Base-by-base conservation (phyloP, 371 early-diverging fungal species). In the Encephalitozoon romaleae region DNA sequence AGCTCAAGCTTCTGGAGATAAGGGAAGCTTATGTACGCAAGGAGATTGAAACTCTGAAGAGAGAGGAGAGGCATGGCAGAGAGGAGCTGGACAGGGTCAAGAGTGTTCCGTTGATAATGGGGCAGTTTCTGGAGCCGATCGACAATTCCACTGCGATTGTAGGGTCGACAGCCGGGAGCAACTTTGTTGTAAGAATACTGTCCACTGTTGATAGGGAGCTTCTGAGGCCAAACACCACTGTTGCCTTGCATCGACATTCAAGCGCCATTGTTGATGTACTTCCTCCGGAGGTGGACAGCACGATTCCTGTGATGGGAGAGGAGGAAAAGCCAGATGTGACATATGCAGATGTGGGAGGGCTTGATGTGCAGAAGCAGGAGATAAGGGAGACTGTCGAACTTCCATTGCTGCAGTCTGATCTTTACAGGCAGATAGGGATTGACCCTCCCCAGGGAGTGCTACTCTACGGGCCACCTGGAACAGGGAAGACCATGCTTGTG, bases 21-120 rank as follows among this genome's bases (percentile, higher is more conserved):
- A 94, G 96, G 87, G 97, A 96, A 84, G 95, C 95, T 83, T 97
- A 96, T 86, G 94, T 97, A 84, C 93, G 93, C 87, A 95, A 96
- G 85, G 87, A 96, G 84, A 93, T 95, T 85, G 92, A 92, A 86
- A 93, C 94, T 84, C 83, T 99, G 75, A 94, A 96, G 85, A 88
- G 92, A 67, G 98, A 97, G 83, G 88, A 97, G 70, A 84, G 93
- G 32, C 69, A 81, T 88, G 82, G 85, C 34, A 93, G 94, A 84
- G 95, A 95, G 79, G 96, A 98, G 85, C 96, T 99, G 15, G 94
- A 96, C 86, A 88, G 98, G 71, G 96, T 99, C 80, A 91, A 93
- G 84, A 92, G 94, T 21, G 97, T 99, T 15, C 99, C 99, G 30
- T 87, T 99, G 49, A 93, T 97, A 26, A 92, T 99, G 84, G 98